phyloP scores from a whole-genome alignment of 805 yeast genomes.

The Phaffomyces opuntiae region DNA sequence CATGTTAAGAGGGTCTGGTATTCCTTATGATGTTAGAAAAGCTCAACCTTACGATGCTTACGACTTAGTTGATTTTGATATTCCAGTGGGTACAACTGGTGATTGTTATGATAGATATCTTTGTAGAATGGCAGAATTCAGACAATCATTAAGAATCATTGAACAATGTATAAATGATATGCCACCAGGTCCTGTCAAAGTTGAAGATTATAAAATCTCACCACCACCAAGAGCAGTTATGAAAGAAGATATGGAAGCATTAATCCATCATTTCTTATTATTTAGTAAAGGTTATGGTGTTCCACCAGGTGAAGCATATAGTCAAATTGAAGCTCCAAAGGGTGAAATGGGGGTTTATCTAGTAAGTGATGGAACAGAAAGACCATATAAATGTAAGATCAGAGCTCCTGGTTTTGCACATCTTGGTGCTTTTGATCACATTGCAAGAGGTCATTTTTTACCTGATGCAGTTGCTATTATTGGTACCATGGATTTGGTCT shows the following conservation, averaged over 20 bases:
- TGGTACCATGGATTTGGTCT: conserved; percentile 93
- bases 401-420: conserved; percentile 95
- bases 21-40: conserved; percentile 81
- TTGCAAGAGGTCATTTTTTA: conserved; percentile 77
- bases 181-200: conserved; percentile 90
- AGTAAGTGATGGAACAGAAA: conserved; percentile 82
- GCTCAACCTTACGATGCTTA: conserved; percentile 88
- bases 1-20: conserved; percentile 87
- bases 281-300: conserved; percentile 86
- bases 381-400: conserved; percentile 88
- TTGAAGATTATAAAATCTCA: conserved; percentile 78
- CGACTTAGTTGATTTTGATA: conserved; percentile 77
- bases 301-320: conserved; percentile 86
- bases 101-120: conserved; percentile 89
- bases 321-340: conserved; percentile 91
- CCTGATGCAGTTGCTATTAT: conserved; percentile 92
- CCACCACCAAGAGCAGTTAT: conserved; percentile 77
- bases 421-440: conserved; percentile 81
- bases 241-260: conserved; percentile 91
- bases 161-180: conserved; percentile 86
- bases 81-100: conserved; percentile 81
- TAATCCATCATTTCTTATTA: conserved; percentile 81
- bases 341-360: conserved; percentile 92
- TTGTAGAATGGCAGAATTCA: conserved; percentile 84
- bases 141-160: conserved; percentile 83